Percentiles rank a stretch among this genome's conserved stretches.
Evolutionary conservation across 345 rosid species (phyloP).

Genomic region (Stellera chamaejasme): DNA sequence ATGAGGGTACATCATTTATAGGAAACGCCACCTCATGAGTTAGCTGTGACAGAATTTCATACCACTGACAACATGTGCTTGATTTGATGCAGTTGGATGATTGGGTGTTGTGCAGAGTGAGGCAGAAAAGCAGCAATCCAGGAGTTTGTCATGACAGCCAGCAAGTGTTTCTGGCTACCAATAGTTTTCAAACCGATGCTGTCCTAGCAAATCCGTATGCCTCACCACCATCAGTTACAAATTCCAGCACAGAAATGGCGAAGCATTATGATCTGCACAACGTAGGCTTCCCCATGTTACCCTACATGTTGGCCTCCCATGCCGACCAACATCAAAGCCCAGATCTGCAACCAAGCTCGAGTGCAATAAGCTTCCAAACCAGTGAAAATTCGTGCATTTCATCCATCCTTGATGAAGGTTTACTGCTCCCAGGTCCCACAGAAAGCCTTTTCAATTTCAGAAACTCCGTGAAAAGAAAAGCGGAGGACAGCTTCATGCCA

Average conservation of each 20-base stretch:
- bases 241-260: conserved; percentile 15
- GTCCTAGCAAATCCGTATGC: conserved; percentile 13
- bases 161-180: background rate
- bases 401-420: conserved; percentile 7
- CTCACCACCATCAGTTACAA: conserved; percentile 13
- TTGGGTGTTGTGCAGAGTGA: conserved; percentile 53
- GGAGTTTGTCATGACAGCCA: conserved; percentile 21
- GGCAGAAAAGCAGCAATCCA: conserved; percentile 19
- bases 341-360: conserved; percentile 9
- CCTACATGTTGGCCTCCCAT: conserved; percentile 30
- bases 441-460: conserved; percentile 19
- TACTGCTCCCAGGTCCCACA: conserved; percentile 12
- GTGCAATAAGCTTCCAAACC: conserved; percentile 19
- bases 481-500: conserved; percentile 4
- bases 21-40: background rate
- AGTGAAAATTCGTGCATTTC: conserved; percentile 10
- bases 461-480: conserved; percentile 12
- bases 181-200: conserved; percentile 12
- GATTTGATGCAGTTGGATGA: conserved; percentile 36
- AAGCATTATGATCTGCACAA: conserved; percentile 15
- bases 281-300: conserved; percentile 26
- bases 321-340: conserved; percentile 13
- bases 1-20: conserved; percentile 46
- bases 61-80: background rate
- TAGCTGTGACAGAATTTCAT: background rate